Base-by-base conservation (phyloP, 139 green algal species). In the Chlamydomonas sp. region DNA sequence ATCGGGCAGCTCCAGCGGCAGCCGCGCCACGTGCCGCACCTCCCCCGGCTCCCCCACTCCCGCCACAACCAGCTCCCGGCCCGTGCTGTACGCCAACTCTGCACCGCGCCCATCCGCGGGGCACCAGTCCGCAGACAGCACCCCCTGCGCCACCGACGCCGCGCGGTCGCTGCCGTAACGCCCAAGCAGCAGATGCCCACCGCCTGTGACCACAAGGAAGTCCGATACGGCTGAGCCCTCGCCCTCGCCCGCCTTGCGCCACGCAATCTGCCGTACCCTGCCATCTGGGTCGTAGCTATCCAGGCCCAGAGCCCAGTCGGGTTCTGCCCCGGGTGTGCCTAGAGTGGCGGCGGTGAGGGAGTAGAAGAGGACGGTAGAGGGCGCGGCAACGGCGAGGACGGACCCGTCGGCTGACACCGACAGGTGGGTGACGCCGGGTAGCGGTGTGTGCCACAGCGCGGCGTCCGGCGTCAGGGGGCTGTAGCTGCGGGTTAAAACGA, bases 391-490 rank as follows among this genome's bases (percentile, higher is more conserved):
- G 15, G 88, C 88, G 7, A 91, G 81, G 31, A 88, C 75, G 0
- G 69, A 62, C 77, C 85, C 59, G 12, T 91, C 88, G 0, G 88
- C 88, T 12, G 88, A 91, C 31, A 91, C 76, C 12, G 63, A 15
- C 10, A 91, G 77, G 17, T 85, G 77, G 12, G 74, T 88, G 69
- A 88, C 85, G 60, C 72, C 64, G 2, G 16, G 10, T 15, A 75
- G 71, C 58, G 64, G 15, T 16, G 10, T 2, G 66, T 85, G 64
- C 73, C 64, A 87, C 4, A 31, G 7, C 3, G 80, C n/a, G 15
- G 60, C 67, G 3, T 7, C 62, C 14, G 79, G 49, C 8, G 15
- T 58, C 2, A 80, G 73, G 1, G 87, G 86, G 61, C 5, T 49
- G 63, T 90, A 90, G 58, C 58, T 67, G 14, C 63, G 20, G 10